Evolutionary conservation across 192 early-diverging fungal genomes (phyloP), one percentile per base, ranked within the genome.

Genomic region (Umbelopsis ramanniana): DNA sequence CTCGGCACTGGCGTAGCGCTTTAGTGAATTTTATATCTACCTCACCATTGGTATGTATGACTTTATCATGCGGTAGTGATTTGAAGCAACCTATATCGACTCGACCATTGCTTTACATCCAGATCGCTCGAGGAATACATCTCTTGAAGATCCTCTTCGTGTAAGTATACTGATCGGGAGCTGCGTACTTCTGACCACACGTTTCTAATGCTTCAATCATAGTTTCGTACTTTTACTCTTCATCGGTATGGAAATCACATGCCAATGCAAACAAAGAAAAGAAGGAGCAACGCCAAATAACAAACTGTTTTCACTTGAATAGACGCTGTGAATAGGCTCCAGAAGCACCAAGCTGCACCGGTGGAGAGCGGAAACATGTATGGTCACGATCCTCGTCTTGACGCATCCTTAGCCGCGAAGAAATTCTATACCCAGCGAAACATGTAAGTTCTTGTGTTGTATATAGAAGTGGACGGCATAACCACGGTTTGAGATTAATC

Each of bases 361-460:
- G 48, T 71, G 46, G 60, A 71, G 10, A 74, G 72, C 17, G 67
- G 26, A 35, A 71, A 66, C 14, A 52, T 68, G 21, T 66, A 40
- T 21, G 60, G 50, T 21, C 76, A 74, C 12, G 77, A 85, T 24
- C 67, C 76, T 24, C 82, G 83, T 37, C 43, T 69, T 0, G 83
- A 82, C 9, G 54, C 74, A 35, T 74, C 60, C 40, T 26, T 81
- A 10, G 75, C 81, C 46, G 83, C 84, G 2, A 81, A 74, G 45
- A 85, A 85, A 54, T 88, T 88, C 66, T 88, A 88, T 57, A 81
- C 81, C 40, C 86, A 88, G 67, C 77, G 86, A 57, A 88, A 88
- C 72, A 83, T 88, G 83, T 85, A 82, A 60, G 77, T 72, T 19
- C 22, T 29, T 29, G 29, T 29, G 1, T 1, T 29, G 29, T 29